Evolutionary conservation across 352 stramenopile species (phyloP).

Genomic region (Peronospora belbahrii): DNA sequence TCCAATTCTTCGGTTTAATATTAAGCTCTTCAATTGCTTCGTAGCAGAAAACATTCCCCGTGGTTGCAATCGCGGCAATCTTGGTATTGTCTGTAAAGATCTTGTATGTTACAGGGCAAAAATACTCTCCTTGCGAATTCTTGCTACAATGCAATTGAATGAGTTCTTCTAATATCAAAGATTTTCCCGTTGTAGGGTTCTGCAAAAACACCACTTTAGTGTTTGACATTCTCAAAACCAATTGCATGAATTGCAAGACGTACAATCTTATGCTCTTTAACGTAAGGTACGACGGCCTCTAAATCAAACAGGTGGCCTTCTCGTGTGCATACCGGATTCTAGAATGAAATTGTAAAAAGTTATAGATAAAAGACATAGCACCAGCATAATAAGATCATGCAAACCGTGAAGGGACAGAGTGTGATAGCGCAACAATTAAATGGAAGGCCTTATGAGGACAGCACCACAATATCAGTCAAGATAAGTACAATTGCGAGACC

Average conservation of each 20-base stretch:
- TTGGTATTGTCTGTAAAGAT: constrained; percentile 86
- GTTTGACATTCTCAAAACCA: background rate
- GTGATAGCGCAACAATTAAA: constrained; percentile 98
- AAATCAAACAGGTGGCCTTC: constrained; percentile 97
- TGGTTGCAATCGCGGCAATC: constrained; percentile 71
- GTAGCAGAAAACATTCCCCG: constrained; percentile 95
- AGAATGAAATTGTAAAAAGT: background rate
- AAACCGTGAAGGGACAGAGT: constrained; percentile 81
- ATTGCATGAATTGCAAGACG: constrained; percentile 3
- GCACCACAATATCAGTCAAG: background rate
- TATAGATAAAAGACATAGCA: background rate
- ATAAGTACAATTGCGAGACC: background rate
- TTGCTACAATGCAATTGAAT: constrained; percentile 85
- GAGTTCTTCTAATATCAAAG: constrained; percentile 90
- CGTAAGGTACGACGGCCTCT: constrained; percentile 91
- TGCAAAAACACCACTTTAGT: constrained; percentile 11
- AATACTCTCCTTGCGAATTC: constrained; percentile 70
- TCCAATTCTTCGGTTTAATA: constrained; percentile 96
- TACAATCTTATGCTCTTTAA: constrained; percentile 93
- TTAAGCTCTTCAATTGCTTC: constrained; percentile 98
- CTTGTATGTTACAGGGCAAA: constrained; percentile 96
- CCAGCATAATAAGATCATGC: too few species aligned
- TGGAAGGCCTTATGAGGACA: constrained; percentile 64
- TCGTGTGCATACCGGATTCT: constrained; percentile 91
- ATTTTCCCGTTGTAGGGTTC: constrained; percentile 92